Base-by-base conservation (phyloP, 805 yeast species). In the Nematodospora valgi region DNA sequence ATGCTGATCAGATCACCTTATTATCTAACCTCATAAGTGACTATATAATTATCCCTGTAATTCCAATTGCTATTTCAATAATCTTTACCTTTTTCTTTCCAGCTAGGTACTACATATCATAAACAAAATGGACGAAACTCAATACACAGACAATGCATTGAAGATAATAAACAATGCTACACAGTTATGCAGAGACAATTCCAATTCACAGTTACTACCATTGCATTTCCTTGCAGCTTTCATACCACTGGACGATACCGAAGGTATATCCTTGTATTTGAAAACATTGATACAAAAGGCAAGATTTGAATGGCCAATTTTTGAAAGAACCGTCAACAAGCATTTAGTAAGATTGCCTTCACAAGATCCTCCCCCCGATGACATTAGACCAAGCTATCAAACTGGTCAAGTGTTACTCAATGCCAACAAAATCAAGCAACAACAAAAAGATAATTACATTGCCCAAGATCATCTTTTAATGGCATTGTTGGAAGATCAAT, bases 391-490 rank as follows among this genome's bases (percentile, higher is more conserved):
- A 44, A 74, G 87, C 38, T 76, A 82, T 27, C 75, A 86, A n/a
- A 71, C 88, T 22, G 86, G 86, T 14, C 82, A 78, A 54, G 77
- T 93, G 14, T 58, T 93, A 30, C 74, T 75, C 45, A 77, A 75
- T 24, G 94, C 98, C 11, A 71, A 72, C 32, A 84, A 87, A 54
- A 77, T 87, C 51, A 84, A 85, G 61, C 70, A 78, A 34, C 84
- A 84, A 50, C 98, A 91, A 58, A 91, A 91, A 59, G 98, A 93
- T 61, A 71, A 81, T 13, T 93, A 77, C 53, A 75, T 93, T 37
- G 98, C 96, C 1, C 98, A 91, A 64, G 98, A 93, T 62, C 98
- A 93, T 59, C 66, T 93, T 9, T 64, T 93, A 33, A 68, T 88
- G 40, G 96, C 97, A 0, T 66, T 93, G 24, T 64, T 93, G 32